A percentile compares a stretch with the other conserved stretches of the same genome.
Conservation (phyloP, 169 alveolate genomes). For the Plasmodium adleri region DNA sequence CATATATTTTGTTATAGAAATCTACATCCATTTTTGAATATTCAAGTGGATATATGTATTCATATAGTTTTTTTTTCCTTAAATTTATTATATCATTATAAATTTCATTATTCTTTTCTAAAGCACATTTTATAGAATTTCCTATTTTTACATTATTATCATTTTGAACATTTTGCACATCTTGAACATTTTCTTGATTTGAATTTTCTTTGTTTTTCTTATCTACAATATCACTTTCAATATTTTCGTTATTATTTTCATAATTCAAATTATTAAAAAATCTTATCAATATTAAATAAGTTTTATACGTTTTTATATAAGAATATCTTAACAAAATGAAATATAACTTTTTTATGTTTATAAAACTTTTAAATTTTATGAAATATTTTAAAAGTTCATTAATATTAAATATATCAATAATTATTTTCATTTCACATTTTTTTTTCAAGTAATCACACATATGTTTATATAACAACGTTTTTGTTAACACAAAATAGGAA, state of each 20-base stretch:
- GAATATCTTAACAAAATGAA: constrained; percentile 66
- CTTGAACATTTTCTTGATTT: background rate
- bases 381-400: constrained; percentile 76
- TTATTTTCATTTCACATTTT: constrained; percentile 71
- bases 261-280: constrained; percentile 67
- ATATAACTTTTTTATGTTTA: constrained; percentile 63
- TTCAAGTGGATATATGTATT: constrained; percentile 29
- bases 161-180: background rate
- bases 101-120: constrained; percentile 38
- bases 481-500: constrained; percentile 62
- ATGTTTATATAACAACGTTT: constrained; percentile 73
- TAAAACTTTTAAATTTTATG: constrained; percentile 74
- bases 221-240: constrained; percentile 16
- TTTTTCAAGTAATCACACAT: constrained; percentile 71
- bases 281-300: constrained; percentile 60
- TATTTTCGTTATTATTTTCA: constrained; percentile 9
- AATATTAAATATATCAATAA: constrained; percentile 68
- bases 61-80: constrained; percentile 41
- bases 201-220: constrained; percentile 5
- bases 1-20: constrained; percentile 37
- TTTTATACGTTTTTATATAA: constrained; percentile 63
- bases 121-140: constrained; percentile 7
- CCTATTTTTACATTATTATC: constrained; percentile 8
- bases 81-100: constrained; percentile 62
- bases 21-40: constrained; percentile 21